phyloP scores from a whole-genome alignment of 192 early-diverging fungal genomes.

The Phlyctochytrium planicorne region DNA sequence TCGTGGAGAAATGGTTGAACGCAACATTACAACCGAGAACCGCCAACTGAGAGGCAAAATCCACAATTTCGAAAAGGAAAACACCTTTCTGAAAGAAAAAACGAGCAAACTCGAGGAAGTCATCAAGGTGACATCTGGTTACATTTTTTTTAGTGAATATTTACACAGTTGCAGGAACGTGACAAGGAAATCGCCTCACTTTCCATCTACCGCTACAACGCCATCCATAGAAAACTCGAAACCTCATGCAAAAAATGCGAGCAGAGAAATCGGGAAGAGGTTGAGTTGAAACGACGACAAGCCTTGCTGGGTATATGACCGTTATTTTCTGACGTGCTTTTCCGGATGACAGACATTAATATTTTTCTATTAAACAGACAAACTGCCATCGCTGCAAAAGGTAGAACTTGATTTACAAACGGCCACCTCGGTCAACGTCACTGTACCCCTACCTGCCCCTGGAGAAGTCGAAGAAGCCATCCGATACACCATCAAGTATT shows the following conservation, averaged over 20 bases:
- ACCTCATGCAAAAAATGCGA: conserved; percentile 46
- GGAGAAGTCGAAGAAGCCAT: too few relatives aligned
- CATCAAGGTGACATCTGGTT: conserved; percentile 30
- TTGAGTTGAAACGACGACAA: conserved; percentile 28
- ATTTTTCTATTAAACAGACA: too few relatives aligned
- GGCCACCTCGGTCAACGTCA: conserved; percentile 22
- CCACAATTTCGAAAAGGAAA: conserved; percentile 44
- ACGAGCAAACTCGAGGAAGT: conserved; percentile 36
- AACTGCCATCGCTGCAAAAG: conserved; percentile 24
- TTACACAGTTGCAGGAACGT: conserved; percentile 42
- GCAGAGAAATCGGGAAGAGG: conserved; percentile 42
- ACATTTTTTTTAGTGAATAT: not conserved
- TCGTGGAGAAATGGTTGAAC: conserved; percentile 45
- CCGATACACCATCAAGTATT: not conserved
- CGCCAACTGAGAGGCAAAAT: conserved; percentile 44
- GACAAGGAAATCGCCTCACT: conserved; percentile 59
- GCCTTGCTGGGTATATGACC: conserved; percentile 27
- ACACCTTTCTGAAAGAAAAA: conserved; percentile 36
- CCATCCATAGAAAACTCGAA: conserved; percentile 51
- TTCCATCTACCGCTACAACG: conserved; percentile 62
- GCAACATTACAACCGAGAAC: conserved; percentile 51
- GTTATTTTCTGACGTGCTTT: not conserved
- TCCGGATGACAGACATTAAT: too few relatives aligned
- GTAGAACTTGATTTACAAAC: conserved; percentile 11
- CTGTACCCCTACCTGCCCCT: too few relatives aligned